Evolutionary conservation across 805 yeast species (phyloP), one percentile per base, ranked within the genome.

Genomic region (Zygosaccharomyces kombuchaensis): DNA sequence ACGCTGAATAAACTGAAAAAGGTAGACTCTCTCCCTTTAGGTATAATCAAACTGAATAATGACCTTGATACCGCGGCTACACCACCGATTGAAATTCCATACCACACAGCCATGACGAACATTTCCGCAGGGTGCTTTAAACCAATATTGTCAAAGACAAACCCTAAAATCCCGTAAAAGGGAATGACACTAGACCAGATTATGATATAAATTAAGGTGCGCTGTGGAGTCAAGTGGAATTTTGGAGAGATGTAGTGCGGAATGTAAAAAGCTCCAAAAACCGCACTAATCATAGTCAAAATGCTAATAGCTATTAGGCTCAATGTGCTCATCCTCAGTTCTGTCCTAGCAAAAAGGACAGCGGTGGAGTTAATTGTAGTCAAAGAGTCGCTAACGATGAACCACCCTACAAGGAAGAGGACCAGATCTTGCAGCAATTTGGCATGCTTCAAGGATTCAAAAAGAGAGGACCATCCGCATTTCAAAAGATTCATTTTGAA

Each of bases 321-420:
- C 23, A 85, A 72, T 1, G 90, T 81, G 3, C 77, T 67, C 93
- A 85, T 86, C 34, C 73, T 70, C 21, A 85, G 65, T 50, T 84
- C 84, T 0, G 86, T 77, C 43, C 81, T 80, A 2, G 93, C 87
- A 66, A 85, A 85, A 31, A 85, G 60, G 25, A 86, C 79, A 0
- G 93, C 91, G 0, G 93, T 82, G 0, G 89, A 81, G 60, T 84
- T 85, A 45, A 85, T 84, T 0, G 93, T 86, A 1, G 90, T 83
- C 9, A 83, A 67, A 0, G 88, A 81, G 58, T 86, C 95, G 16
- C 87, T 78, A 2, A 85, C 70, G 36, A 86, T 73, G 54, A 85
- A 85, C 95, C 95, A 85, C 1, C 87, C 89, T 0, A 77, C 39
- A 8, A 85, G 65, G 53, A 82, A 85, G 9, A 77, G 73, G n/a